These are phyloP conservation scores for Sugiyamaella mastotermitis DNA, from an alignment of 805 yeast genomes.

Conservation along the genomic window DNA sequence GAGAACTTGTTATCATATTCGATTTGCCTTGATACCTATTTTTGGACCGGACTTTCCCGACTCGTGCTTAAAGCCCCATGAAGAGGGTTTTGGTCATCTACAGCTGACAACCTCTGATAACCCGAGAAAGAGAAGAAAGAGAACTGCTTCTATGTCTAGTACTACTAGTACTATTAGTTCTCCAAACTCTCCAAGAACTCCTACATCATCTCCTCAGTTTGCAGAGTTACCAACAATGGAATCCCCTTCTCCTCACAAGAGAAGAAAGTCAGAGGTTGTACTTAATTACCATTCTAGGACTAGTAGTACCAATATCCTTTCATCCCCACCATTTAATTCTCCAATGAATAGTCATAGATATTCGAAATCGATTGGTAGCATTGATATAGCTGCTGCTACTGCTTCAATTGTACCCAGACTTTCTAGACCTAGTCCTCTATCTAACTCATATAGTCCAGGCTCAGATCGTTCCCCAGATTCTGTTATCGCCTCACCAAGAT, in stretches of 20 bases:
- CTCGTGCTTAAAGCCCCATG: constrained; percentile 52
- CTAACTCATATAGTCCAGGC: too few species aligned
- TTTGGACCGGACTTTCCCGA: constrained; percentile 69
- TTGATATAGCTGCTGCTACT: constrained; percentile 3
- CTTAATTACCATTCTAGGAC: too few species aligned
- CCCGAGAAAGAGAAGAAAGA: constrained; percentile 20
- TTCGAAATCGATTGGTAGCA: constrained; percentile 11
- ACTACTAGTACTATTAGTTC: not conserved
- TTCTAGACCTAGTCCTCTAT: too few species aligned
- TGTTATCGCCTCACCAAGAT: too few species aligned
- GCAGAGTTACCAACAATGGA: too few species aligned
- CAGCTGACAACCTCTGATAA: constrained; percentile 24
- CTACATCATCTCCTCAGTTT: too few species aligned
- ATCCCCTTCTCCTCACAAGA: too few species aligned
- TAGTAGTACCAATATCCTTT: not conserved
- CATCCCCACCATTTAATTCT: not conserved
- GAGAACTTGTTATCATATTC: constrained; percentile 69
- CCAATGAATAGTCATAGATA: constrained; percentile 6
- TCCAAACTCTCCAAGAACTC: not conserved
- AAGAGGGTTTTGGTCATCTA: constrained; percentile 61
- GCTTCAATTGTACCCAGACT: constrained; percentile 6
- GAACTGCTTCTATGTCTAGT: constrained; percentile 9
- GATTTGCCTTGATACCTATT: constrained; percentile 70
- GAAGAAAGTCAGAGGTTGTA: too few species aligned
- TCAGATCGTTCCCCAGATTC: too few species aligned